Percentiles rank a stretch among this genome's conserved stretches.
phyloP scores from a whole-genome alignment of 1,284 basidiomycete genomes.

The Naganishia cerealis region DNA sequence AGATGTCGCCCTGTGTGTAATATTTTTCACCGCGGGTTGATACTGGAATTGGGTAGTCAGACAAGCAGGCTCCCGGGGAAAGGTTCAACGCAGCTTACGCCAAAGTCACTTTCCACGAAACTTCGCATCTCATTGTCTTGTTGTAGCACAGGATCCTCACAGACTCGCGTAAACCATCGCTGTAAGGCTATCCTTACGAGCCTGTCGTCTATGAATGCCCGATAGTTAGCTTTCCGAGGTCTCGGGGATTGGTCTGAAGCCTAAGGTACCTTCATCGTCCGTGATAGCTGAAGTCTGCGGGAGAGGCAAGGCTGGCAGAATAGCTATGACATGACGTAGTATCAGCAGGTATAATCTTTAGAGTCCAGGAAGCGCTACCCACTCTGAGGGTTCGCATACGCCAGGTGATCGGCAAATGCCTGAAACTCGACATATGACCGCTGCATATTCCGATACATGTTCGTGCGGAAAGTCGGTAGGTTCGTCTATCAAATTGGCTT shows the following conservation, averaged over 20 bases:
- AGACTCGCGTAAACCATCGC: constrained; percentile 83
- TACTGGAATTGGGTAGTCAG: constrained; percentile 53
- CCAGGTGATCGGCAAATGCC: constrained; percentile 80
- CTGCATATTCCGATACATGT: constrained; percentile 83
- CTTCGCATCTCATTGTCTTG: constrained; percentile 85
- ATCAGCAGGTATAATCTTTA: not conserved
- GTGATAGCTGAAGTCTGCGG: constrained; percentile 89
- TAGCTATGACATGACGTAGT: constrained; percentile 55
- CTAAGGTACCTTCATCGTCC: constrained; percentile 73
- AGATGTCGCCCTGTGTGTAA: constrained; percentile 62
- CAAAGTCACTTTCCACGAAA: constrained; percentile 94
- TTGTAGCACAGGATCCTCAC: constrained; percentile 79
- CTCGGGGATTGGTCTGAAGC: not conserved
- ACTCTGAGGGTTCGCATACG: constrained; percentile 78
- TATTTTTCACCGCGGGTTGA: constrained; percentile 62
- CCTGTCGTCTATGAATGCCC: constrained; percentile 64
- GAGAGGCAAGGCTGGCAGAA: constrained; percentile 84
- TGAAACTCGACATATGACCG: constrained; percentile 88
- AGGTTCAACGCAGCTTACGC: constrained; percentile 55
- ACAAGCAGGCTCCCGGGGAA: not conserved
- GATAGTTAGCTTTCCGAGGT: not conserved
- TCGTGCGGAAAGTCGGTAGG: constrained; percentile 81
- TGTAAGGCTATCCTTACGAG: constrained; percentile 88
- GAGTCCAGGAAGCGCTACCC: constrained; percentile 32
- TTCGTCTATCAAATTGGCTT: constrained; percentile 67